These are phyloP conservation scores for Delonix regia DNA, from an alignment of 306 rosid species.

Conservation along the genomic window DNA sequence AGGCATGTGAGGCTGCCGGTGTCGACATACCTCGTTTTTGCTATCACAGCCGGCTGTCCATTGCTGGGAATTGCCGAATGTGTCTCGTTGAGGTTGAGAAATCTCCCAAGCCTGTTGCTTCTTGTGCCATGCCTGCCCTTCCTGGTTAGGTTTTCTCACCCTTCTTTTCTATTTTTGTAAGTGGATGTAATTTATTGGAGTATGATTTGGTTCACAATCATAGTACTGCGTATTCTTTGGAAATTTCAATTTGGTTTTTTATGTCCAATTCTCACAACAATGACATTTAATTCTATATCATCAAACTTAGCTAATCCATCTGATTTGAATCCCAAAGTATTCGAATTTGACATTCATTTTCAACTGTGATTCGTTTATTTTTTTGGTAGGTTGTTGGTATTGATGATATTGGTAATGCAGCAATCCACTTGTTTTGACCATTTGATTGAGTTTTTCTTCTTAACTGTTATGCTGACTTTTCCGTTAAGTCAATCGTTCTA, in stretches of 20 bases:
- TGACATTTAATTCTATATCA: not conserved
- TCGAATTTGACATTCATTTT: constrained; percentile 6
- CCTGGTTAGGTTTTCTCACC: constrained; percentile 57
- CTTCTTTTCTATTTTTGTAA: not conserved
- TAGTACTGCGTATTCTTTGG: not conserved
- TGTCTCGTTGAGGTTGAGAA: constrained; percentile 99
- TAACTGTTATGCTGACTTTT: not conserved
- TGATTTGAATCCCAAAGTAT: constrained; percentile 5
- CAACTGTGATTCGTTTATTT: not conserved
- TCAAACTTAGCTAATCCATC: constrained; percentile 10
- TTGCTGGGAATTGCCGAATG: constrained; percentile 98
- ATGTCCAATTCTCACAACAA: not conserved
- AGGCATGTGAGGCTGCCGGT: constrained; percentile 97
- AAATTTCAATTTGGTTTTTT: not conserved
- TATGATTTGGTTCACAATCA: constrained; percentile 1
- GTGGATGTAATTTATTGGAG: not conserved
- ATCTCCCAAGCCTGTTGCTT: constrained; percentile 98
- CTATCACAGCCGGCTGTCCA: constrained; percentile 87
- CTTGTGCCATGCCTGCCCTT: constrained; percentile 99
- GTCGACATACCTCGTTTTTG: constrained; percentile 94
- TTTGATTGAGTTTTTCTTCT: not conserved
- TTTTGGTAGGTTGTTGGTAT: not conserved
- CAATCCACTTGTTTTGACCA: not conserved
- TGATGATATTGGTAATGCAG: not conserved
- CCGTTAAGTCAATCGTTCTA: not conserved